A percentile compares a stretch with the other conserved stretches of the same genome.
These are phyloP conservation scores for Malus sieversii DNA, from an alignment of 306 rosid species.

Conservation along the genomic window DNA sequence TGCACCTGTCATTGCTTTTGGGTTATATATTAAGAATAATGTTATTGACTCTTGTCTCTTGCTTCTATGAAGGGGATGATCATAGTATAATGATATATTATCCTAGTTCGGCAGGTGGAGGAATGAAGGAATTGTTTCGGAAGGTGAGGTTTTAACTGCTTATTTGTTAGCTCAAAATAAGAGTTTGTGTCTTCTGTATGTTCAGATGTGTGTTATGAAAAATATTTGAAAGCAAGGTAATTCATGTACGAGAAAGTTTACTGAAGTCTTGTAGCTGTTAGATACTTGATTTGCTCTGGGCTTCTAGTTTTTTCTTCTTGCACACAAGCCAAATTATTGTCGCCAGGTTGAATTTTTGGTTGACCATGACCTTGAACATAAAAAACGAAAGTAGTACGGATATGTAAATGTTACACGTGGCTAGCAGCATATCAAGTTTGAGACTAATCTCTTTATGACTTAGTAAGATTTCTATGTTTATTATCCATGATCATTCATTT, in stretches of 20 bases:
- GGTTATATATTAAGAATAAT: neutral
- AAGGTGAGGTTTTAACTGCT: conserved; percentile 59
- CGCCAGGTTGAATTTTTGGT: neutral
- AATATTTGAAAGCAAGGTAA: neutral
- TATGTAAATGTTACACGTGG: neutral
- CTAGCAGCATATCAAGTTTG: neutral
- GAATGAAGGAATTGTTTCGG: conserved; percentile 96
- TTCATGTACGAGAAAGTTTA: neutral
- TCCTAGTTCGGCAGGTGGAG: conserved; percentile 99
- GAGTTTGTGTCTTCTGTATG: neutral
- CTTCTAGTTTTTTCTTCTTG: conserved; percentile 11
- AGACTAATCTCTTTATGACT: neutral
- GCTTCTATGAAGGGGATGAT: conserved; percentile 71
- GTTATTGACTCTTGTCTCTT: conserved; percentile 30
- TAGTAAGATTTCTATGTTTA: neutral
- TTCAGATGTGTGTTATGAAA: neutral
- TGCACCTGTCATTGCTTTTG: conserved; percentile 3
- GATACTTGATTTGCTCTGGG: neutral
- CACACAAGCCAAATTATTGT: conserved; percentile 7
- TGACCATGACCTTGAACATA: neutral
- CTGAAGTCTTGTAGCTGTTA: neutral
- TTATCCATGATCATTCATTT: conserved; percentile 15
- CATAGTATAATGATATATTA: conserved; percentile 98
- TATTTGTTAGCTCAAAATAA: conserved; percentile 17
- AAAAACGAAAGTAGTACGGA: neutral